Base-by-base conservation (phyloP, 176 grass and related monocot species). In the Melocanna baccifera region DNA sequence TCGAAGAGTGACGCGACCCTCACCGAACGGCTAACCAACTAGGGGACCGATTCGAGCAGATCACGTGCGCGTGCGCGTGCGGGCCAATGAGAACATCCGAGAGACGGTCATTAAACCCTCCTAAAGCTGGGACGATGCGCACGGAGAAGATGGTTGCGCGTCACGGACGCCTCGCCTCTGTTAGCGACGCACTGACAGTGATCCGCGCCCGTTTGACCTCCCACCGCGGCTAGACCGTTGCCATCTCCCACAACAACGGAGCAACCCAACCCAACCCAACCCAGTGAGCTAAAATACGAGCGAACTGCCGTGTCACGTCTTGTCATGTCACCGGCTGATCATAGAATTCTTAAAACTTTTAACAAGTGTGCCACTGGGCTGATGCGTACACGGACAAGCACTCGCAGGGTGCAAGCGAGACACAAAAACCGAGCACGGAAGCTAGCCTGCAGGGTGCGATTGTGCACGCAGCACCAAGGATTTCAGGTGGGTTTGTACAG, bases 111-210 rank as follows among this genome's bases (percentile, higher is more conserved):
- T 82, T 75, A 52, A 82, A 81, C 51, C 46, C 47, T 66, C 19
- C 52, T 37, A 87, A 87, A 84, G 89, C 80, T 59, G 62, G 32
- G 62, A 68, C 12, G 18, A 56, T 2, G 72, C 59, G 34, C 82
- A 66, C 23, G 65, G 67, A 43, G 77, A 28, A 61, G 85, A 87
- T 47, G 89, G 89, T 84, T 91, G 89, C 52, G 68, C 61, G 0
- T 91, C 89, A 91, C 89, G 89, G 89, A 29, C 58, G 74, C 75
- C 89, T 91, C 47, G 89, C 85, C 68, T 8, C 80, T 8, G 84
- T 15, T 37, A 56, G 62, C 48, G 84, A 41, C 76, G 29, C 14
- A 25, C 29, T 10, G 88, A 91, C 75, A 84, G 75, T 62, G 80
- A 84, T 87, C 75, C 76, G 69, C 85, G 69, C 80, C 85, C 72